Base-by-base conservation (phyloP, 805 yeast species). In the Nematodospora valgi region DNA sequence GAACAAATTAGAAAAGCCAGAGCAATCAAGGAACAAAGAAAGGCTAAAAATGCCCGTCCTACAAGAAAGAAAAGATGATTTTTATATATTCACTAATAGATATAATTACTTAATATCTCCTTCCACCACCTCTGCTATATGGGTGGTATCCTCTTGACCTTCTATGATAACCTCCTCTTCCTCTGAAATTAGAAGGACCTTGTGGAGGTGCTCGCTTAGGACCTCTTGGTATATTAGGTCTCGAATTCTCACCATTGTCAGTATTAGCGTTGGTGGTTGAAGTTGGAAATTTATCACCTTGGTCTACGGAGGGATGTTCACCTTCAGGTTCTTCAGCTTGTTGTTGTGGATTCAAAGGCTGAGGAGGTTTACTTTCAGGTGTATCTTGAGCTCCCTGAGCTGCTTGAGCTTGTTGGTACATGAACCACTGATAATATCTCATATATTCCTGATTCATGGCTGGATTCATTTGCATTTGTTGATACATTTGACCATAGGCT, bases 1-100 rank as follows among this genome's bases (percentile, higher is more conserved):
- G 87, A 79, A 40, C 80, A 85, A 37, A 88, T 93, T 37, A 77
- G 95, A 56, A 88, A 85, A 67, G 68, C 72, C 17, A 78, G 98
- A 64, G 71, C 70, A 29, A 51, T 56, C 23, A 74, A 80, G 61
- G 94, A 88, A 42, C 72, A 86, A 62, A 73, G 82, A 44, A 74
- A 73, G 51, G 89, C 79, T 4, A 93, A 93, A 78, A 89, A 87
- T 48, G 95, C 84, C 3, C 76, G 97, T 55, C 94, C 93, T 10
- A 42, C 52, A 15, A 63, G 51, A 39, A 54, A 48, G 36, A 53
- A 59, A 18, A 31, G 32, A 25, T 38, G 19, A 12, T 21, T 11
- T 27, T 15, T 18, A 34, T 32, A 27, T 22, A 26, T 37, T 29
- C 22, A 31, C n/a, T n/a, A 22, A 23, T 30, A 27, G 20, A 23